These are phyloP conservation scores for Tetracentron sinense DNA, from an alignment of 164 flowering plant genomes.

Conservation along the genomic window DNA sequence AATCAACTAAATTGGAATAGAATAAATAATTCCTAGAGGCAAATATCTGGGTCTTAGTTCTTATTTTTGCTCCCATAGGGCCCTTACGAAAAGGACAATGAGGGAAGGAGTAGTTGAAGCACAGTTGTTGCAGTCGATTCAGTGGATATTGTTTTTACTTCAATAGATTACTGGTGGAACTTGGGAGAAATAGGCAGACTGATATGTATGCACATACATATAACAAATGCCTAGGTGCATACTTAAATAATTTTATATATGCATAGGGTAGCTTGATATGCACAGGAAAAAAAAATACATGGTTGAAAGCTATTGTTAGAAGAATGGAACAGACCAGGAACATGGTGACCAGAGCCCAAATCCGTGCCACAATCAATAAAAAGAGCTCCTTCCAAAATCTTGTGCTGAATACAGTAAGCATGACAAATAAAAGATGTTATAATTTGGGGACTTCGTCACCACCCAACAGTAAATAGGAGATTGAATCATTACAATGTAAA, in stretches of 20 bases:
- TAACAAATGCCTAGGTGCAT: not conserved
- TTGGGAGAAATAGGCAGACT: not conserved
- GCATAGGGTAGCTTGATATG: not conserved
- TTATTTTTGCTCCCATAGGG: not conserved
- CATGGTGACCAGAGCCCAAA: conserved; percentile 73
- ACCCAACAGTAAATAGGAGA: not conserved
- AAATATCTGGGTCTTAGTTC: not conserved
- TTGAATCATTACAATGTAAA: not conserved
- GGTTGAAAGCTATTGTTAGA: not conserved
- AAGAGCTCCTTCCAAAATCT: conserved; percentile 66
- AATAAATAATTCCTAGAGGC: not conserved
- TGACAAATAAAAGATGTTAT: not conserved
- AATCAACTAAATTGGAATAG: no score
- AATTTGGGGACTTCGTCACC: not conserved
- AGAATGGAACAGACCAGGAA: conserved; percentile 67
- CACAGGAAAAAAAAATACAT: not conserved
- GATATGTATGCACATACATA: no score
- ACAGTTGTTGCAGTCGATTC: not conserved
- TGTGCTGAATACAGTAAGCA: conserved; percentile 38
- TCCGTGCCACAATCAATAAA: conserved; percentile 89
- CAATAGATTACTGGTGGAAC: not conserved
- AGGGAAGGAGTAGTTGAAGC: not conserved
- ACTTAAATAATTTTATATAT: not conserved
- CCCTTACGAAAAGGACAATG: not conserved
- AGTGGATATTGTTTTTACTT: no score